phyloP scores from a whole-genome alignment of 116 monocot species.

The Thalassia testudinum region DNA sequence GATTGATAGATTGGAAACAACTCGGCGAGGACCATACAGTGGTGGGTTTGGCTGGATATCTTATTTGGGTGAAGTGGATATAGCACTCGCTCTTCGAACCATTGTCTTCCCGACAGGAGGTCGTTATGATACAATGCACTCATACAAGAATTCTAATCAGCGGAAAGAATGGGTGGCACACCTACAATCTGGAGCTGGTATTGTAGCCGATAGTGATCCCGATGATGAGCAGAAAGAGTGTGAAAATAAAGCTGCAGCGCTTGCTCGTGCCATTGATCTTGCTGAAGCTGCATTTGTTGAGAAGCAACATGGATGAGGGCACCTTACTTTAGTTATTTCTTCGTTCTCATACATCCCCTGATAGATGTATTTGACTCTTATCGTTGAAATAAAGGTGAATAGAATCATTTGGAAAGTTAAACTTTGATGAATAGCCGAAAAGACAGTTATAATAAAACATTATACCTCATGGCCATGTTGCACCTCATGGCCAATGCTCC shows the following conservation, averaged over 20 bases:
- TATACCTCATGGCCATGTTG: too few species aligned
- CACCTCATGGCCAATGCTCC: too few species aligned
- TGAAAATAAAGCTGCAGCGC: slow-evolving; percentile 48
- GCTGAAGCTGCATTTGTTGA: slow-evolving; percentile 32
- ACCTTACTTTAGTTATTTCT: too few species aligned
- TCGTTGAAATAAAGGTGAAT: too few species aligned
- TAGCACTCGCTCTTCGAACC: slow-evolving; percentile 68
- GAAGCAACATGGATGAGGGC: too few species aligned
- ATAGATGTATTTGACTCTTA: too few species aligned
- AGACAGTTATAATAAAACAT: too few species aligned
- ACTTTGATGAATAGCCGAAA: too few species aligned
- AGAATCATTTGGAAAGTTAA: too few species aligned
- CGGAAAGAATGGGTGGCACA: slow-evolving; percentile 84
- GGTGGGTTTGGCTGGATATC: slow-evolving; percentile 80
- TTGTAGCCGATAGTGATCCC: slow-evolving; percentile 52
- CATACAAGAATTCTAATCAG: slow-evolving; percentile 25
- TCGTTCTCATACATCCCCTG: too few species aligned
- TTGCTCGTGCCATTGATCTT: slow-evolving; percentile 47
- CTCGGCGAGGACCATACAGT: slow-evolving; percentile 78
- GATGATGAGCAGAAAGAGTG: slow-evolving; percentile 53
- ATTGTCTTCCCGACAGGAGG: slow-evolving; percentile 57
- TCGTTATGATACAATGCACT: slow-evolving; percentile 38
- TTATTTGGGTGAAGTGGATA: slow-evolving; percentile 59
- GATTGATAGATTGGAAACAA: slow-evolving; percentile 70
- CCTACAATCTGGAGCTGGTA: slow-evolving; percentile 64